Percentiles rank a stretch among this genome's conserved stretches.
Evolutionary conservation across 768 basidiomycete species (phyloP).

Genomic region (Calocybe cyanea): DNA sequence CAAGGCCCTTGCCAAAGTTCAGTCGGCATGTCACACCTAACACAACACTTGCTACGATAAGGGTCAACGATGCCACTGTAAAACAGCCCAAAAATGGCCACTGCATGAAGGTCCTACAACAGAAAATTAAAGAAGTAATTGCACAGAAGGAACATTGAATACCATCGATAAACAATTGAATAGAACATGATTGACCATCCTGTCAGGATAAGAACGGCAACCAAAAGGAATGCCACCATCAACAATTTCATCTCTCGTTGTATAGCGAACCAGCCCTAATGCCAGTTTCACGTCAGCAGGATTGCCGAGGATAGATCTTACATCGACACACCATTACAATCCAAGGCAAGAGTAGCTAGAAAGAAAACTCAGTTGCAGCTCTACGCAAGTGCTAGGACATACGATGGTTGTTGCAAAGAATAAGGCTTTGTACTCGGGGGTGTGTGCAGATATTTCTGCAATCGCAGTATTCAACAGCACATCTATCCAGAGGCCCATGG

Average conservation of each 20-base stretch:
- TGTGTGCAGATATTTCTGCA: slow-evolving; percentile 36
- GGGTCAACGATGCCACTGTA: slow-evolving; percentile 40
- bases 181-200: slow-evolving; percentile 45
- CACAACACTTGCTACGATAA: slow-evolving; percentile 36
- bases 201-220: slow-evolving; percentile 32
- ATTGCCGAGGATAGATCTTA: neutral
- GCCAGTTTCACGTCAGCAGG: neutral
- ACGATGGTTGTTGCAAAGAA: slow-evolving; percentile 45
- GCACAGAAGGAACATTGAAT: slow-evolving; percentile 8
- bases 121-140: neutral
- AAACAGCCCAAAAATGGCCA: slow-evolving; percentile 49
- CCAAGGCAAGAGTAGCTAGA: slow-evolving; percentile 43
- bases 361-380: neutral
- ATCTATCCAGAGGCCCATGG: slow-evolving; percentile 55
- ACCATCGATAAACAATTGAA: slow-evolving; percentile 43
- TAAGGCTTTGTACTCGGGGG: slow-evolving; percentile 36
- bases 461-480: slow-evolving; percentile 47
- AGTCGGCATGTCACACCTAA: slow-evolving; percentile 46
- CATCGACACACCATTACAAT: slow-evolving; percentile 38
- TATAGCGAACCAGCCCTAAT: slow-evolving; percentile 53
- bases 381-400: slow-evolving; percentile 14
- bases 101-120: slow-evolving; percentile 38
- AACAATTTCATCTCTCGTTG: slow-evolving; percentile 38
- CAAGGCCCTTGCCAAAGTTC: slow-evolving; percentile 53
- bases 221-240: slow-evolving; percentile 40